Conservation (phyloP, 495 filamentous ascomycete species). For the Penicillium soppii region DNA sequence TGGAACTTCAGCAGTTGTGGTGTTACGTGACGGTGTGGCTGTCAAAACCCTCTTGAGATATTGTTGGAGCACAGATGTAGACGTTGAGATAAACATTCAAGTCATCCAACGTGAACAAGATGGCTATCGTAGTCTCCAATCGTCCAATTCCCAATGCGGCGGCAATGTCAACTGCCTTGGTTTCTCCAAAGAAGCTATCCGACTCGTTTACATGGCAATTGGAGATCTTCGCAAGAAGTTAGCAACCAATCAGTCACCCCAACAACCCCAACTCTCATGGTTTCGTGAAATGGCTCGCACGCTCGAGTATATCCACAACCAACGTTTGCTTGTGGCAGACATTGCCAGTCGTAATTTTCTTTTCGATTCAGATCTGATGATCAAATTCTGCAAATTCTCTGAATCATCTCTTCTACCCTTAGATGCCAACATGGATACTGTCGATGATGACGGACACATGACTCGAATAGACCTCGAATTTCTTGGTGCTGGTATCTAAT, state of each 20-base stretch:
- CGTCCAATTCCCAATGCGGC: background rate
- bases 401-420: constrained; percentile 18
- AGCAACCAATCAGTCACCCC: constrained; percentile 9
- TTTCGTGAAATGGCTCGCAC: constrained; percentile 22
- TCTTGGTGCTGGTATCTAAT: constrained; percentile 22
- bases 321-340: constrained; percentile 23
- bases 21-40: background rate
- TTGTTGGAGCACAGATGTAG: constrained; percentile 9
- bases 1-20: background rate
- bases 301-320: constrained; percentile 19
- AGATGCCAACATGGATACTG: constrained; percentile 19
- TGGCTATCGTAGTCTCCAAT: constrained; percentile 16
- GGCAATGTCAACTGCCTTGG: constrained; percentile 17
- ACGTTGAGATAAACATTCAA: constrained; percentile 17
- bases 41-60: constrained; percentile 16
- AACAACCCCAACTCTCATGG: constrained; percentile 20
- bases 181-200: constrained; percentile 8
- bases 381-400: constrained; percentile 28
- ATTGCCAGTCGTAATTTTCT: constrained; percentile 29
- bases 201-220: constrained; percentile 18
- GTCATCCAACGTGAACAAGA: constrained; percentile 19
- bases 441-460: constrained; percentile 16
- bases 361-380: constrained; percentile 18
- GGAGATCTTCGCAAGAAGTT: constrained; percentile 22
- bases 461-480: constrained; percentile 23